These are phyloP conservation scores for Crithidia expoeki DNA, from an alignment of 208 protist species.

Conservation along the genomic window DNA sequence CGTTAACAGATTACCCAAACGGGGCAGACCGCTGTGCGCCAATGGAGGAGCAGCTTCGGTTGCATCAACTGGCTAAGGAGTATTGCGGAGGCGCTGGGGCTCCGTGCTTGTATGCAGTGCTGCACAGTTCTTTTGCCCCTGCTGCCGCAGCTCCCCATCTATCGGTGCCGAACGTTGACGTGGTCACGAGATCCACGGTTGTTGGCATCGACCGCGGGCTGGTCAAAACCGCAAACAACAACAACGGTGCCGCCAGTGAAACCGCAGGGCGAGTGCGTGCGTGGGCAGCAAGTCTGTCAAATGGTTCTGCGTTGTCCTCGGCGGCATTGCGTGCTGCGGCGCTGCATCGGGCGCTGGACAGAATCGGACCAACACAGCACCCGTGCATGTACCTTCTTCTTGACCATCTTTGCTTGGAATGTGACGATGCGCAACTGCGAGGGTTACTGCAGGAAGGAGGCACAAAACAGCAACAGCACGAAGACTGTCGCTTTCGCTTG, in stretches of 20 bases:
- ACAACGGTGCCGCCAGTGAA: too few relatives aligned
- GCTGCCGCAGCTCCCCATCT: neutral
- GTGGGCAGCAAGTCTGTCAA: neutral
- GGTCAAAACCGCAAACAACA: neutral
- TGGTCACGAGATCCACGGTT: neutral
- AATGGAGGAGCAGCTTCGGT: neutral
- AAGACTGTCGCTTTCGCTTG: constrained; percentile 5
- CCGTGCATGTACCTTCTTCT: constrained; percentile 24
- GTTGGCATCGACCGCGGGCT: neutral
- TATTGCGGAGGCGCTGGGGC: constrained; percentile 19
- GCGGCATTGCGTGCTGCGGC: neutral
- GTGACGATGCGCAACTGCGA: neutral
- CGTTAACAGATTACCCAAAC: neutral
- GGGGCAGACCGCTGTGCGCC: neutral
- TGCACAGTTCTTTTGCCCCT: neutral
- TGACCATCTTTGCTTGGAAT: constrained; percentile 12
- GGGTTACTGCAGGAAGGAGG: constrained; percentile 1
- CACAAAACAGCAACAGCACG: neutral
- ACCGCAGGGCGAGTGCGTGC: neutral
- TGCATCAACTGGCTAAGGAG: constrained; percentile 14
- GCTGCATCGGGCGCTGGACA: neutral
- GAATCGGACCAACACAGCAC: neutral
- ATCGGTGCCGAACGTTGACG: neutral
- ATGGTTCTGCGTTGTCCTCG: neutral
- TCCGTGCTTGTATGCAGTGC: constrained; percentile 15